phyloP scores from a whole-genome alignment of 1,139 yeast species.

The Lipomyces yarrowii region DNA sequence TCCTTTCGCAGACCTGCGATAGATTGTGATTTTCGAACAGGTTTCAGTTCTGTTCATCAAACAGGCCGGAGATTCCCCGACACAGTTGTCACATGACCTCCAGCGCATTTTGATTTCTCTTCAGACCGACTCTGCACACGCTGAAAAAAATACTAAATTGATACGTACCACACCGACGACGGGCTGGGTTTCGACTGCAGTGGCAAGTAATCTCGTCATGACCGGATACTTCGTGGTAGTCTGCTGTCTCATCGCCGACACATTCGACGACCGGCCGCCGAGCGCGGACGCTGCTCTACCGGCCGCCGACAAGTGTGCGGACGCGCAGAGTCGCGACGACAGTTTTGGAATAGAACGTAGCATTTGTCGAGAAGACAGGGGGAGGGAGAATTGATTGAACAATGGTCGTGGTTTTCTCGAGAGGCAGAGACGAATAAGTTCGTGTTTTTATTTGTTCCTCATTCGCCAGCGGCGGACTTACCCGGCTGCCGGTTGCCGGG shows the following conservation, averaged over 20 bases:
- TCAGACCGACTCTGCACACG: background rate
- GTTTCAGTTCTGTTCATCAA: background rate
- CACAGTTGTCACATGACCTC: background rate
- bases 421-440: background rate
- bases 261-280: slow-evolving; percentile 4
- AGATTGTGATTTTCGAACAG: background rate
- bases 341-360: slow-evolving; percentile 29
- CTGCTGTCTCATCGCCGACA: background rate
- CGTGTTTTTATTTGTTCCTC: background rate
- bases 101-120: background rate
- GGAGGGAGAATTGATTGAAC: background rate
- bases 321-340: slow-evolving; percentile 24
- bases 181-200: slow-evolving; percentile 24
- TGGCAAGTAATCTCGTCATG: slow-evolving; percentile 24
- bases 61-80: background rate
- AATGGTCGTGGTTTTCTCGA: no score
- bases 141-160: background rate
- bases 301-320: slow-evolving; percentile 13
- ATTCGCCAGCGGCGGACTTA: background rate
- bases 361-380: slow-evolving; percentile 10
- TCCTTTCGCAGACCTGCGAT: background rate
- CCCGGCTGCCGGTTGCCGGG: slow-evolving; percentile 2
- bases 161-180: slow-evolving; percentile 22
- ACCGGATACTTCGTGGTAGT: slow-evolving; percentile 16
- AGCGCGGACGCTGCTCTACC: slow-evolving; percentile 17